Percentiles rank a stretch among this genome's conserved stretches.
phyloP scores from a whole-genome alignment of 2,329 filamentous ascomycete genomes.

The Ascocoryne sarcoides region DNA sequence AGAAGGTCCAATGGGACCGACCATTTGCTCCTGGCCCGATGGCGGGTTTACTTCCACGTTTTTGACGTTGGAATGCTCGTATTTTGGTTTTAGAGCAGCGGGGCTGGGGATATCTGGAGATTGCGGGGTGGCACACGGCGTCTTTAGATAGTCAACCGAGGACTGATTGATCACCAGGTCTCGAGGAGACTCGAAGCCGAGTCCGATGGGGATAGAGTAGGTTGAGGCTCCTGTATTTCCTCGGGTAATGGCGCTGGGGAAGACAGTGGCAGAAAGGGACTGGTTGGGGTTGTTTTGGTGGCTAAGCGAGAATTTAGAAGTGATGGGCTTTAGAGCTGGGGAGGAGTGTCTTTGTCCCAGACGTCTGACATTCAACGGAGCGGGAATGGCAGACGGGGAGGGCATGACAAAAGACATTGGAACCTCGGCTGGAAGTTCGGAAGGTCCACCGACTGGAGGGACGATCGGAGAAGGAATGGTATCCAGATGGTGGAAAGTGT shows the following conservation, averaged over 20 bases:
- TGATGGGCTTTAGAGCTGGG: neutral
- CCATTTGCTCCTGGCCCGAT: conserved; percentile 1
- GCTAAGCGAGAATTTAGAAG: neutral
- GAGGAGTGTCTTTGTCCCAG: neutral
- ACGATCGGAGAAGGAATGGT: neutral
- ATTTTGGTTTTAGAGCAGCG: neutral
- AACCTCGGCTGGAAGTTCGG: conserved; percentile 11
- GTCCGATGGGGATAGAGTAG: conserved; percentile 18
- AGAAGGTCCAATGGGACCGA: conserved; percentile 1
- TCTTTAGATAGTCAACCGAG: neutral
- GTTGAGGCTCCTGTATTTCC: conserved; percentile 6
- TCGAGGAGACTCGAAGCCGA: conserved; percentile 11
- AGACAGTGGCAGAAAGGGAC: too few species aligned
- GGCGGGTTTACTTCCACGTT: neutral
- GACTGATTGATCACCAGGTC: neutral
- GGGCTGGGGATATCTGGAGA: neutral
- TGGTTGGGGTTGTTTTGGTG: too few species aligned
- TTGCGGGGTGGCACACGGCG: neutral
- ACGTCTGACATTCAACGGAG: neutral
- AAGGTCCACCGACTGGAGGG: conserved; percentile 4
- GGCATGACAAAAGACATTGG: conserved; percentile 2
- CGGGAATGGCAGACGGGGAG: neutral
- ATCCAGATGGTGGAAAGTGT: neutral
- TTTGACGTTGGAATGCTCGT: neutral
- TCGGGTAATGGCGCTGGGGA: neutral